Percentiles rank a stretch among this genome's conserved stretches.
phyloP scores from a whole-genome alignment of 164 flowering plant species.

The Hamamelis virginiana region DNA sequence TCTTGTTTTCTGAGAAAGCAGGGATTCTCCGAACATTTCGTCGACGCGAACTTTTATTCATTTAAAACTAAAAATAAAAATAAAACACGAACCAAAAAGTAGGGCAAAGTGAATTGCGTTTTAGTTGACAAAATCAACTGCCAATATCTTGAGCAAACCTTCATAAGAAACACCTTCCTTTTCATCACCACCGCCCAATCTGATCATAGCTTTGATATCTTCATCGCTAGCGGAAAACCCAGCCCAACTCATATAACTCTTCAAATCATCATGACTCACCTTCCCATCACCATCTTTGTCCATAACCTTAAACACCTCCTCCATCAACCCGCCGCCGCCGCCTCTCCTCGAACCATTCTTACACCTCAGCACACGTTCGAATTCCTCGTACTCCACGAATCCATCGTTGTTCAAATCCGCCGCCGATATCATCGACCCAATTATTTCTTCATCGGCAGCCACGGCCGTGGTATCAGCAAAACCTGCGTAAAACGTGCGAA shows the following conservation, averaged over 20 bases:
- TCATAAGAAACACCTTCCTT: constrained; percentile 51
- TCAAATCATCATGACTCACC: constrained; percentile 66
- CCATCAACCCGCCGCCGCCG: constrained; percentile 32
- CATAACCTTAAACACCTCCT: constrained; percentile 63
- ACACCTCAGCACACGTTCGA: constrained; percentile 51
- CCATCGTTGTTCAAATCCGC: constrained; percentile 77
- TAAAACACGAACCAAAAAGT: no score
- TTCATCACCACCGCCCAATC: constrained; percentile 61
- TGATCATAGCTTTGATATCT: constrained; percentile 70
- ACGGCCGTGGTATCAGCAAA: constrained; percentile 10
- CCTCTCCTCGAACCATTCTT: not conserved
- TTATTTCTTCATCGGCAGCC: constrained; percentile 47
- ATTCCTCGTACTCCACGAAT: constrained; percentile 79
- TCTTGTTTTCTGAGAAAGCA: no score
- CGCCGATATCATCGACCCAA: constrained; percentile 68
- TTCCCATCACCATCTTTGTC: constrained; percentile 88
- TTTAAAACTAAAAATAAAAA: no score
- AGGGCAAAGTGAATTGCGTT: no score
- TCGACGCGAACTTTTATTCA: no score
- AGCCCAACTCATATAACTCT: constrained; percentile 53
- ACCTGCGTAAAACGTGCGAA: constrained; percentile 49
- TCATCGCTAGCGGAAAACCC: constrained; percentile 62
- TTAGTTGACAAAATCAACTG: constrained; percentile 28
- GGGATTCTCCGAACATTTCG: no score
- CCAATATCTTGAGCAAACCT: constrained; percentile 58